phyloP scores from a whole-genome alignment of 1,284 basidiomycete genomes.

The Pulveroboletus sp. region DNA sequence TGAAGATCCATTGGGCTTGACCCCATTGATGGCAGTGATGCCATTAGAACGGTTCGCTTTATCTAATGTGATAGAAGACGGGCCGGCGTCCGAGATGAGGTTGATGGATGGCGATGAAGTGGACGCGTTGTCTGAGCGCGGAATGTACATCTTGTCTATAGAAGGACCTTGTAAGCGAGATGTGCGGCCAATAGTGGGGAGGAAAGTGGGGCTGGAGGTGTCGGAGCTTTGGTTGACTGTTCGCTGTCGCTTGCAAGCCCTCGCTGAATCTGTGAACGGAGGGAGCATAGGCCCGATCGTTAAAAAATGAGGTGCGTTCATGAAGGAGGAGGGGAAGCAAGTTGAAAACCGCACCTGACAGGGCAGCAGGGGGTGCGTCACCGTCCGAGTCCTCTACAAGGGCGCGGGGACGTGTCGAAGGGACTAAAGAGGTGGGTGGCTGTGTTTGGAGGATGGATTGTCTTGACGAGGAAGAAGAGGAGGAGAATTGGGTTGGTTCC shows the following conservation, averaged over 20 bases:
- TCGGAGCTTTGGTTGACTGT: conserved; percentile 39
- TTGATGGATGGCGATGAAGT: conserved; percentile 47
- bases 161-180: conserved; percentile 27
- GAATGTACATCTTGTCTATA: conserved; percentile 50
- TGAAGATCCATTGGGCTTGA: conserved; percentile 32
- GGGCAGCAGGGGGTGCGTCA: conserved; percentile 28
- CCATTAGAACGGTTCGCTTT: conserved; percentile 49
- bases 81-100: conserved; percentile 46
- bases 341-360: conserved; percentile 25
- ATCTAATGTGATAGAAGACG: conserved; percentile 47
- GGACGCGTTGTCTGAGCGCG: conserved; percentile 53
- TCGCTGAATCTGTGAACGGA: conserved; percentile 42
- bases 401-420: conserved; percentile 57
- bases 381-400: conserved; percentile 55
- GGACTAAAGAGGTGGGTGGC: conserved; percentile 45
- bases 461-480: conserved; percentile 16
- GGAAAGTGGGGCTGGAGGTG: conserved; percentile 26
- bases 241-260: conserved; percentile 70
- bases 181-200: conserved; percentile 31
- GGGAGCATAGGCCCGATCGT: conserved; percentile 4
- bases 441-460: conserved; percentile 26
- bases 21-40: conserved; percentile 43
- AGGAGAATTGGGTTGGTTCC: conserved; percentile 29
- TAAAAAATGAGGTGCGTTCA: neutral
- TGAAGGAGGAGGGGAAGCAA: neutral